Percentiles rank a stretch among this genome's conserved stretches.
Conservation (phyloP, 164 flowering plant genomes). For the Vitis amurensis region DNA sequence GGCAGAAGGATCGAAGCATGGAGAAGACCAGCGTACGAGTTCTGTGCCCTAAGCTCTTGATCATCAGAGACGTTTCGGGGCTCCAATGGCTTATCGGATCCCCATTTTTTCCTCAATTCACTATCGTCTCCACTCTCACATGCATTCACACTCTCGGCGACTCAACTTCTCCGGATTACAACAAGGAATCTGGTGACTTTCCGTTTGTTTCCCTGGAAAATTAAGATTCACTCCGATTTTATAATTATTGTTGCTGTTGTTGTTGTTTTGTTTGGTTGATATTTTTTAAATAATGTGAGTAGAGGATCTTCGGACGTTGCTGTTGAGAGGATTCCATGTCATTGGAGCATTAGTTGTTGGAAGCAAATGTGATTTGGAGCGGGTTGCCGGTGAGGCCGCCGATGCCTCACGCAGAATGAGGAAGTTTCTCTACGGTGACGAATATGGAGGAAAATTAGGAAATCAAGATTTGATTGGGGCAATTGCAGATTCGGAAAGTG, state of each 20-base stretch:
- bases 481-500: constrained; percentile 39
- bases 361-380: constrained; percentile 26
- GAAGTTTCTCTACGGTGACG: constrained; percentile 26
- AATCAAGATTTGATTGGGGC: constrained; percentile 51
- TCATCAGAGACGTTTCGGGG: constrained; percentile 27
- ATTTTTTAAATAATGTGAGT: constrained; percentile 9
- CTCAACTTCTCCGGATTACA: constrained; percentile 50
- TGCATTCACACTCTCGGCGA: constrained; percentile 52
- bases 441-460: constrained; percentile 15
- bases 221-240: background rate
- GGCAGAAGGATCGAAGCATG: background rate
- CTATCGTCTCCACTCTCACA: constrained; percentile 69
- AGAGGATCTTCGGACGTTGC: constrained; percentile 64
- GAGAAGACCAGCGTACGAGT: constrained; percentile 21
- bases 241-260: background rate
- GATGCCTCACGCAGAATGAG: constrained; percentile 45
- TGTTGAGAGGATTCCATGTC: constrained; percentile 64
- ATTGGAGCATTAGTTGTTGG: constrained; percentile 61
- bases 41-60: constrained; percentile 41
- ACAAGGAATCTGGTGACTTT: constrained; percentile 65
- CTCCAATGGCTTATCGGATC: constrained; percentile 92
- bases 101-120: constrained; percentile 64
- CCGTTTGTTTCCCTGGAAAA: constrained; percentile 7
- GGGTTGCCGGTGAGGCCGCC: constrained; percentile 44
- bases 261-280: background rate